These are phyloP conservation scores for Colletotrichum graminicola DNA, from an alignment of 2,329 filamentous ascomycete genomes.

Conservation along the genomic window DNA sequence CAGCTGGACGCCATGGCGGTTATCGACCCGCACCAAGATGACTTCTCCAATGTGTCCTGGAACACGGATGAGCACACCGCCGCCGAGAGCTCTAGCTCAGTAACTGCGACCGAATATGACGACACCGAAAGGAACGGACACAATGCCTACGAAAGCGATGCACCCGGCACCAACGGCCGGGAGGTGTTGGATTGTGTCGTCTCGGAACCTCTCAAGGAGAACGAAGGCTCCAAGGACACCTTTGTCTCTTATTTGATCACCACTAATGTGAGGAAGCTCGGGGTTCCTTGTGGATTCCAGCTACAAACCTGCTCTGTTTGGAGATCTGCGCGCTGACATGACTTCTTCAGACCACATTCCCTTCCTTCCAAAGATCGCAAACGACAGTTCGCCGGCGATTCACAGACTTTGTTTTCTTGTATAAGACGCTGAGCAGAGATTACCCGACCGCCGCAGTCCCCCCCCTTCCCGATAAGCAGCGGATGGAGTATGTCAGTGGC, in stretches of 20 bases:
- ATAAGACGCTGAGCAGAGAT: slow-evolving; percentile 87
- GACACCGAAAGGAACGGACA: slow-evolving; percentile 48
- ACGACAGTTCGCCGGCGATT: slow-evolving; percentile 90
- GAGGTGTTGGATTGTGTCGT: slow-evolving; percentile 89
- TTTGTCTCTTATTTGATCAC: slow-evolving; percentile 97
- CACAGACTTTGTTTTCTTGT: slow-evolving; percentile 97
- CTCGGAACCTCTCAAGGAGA: slow-evolving; percentile 89
- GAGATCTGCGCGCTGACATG: slow-evolving; percentile 24
- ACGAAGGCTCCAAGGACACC: slow-evolving; percentile 94
- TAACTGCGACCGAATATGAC: slow-evolving; percentile 41
- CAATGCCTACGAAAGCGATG: slow-evolving; percentile 62
- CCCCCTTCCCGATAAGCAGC: slow-evolving; percentile 96
- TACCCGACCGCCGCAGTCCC: slow-evolving; percentile 94
- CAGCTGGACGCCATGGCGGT: slow-evolving; percentile 55
- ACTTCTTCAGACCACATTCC: slow-evolving; percentile 85
- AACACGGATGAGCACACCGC: slow-evolving; percentile 66
- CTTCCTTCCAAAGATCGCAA: slow-evolving; percentile 86
- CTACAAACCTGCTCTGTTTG: slow-evolving; percentile 8
- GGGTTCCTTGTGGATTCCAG: slow-evolving; percentile 15
- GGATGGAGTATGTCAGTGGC: slow-evolving; percentile 97
- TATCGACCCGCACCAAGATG: slow-evolving; percentile 67
- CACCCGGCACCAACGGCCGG: slow-evolving; percentile 67
- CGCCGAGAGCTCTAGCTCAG: slow-evolving; percentile 48
- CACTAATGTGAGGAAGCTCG: slow-evolving; percentile 73
- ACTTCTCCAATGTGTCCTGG: slow-evolving; percentile 88